Evolutionary conservation across 306 rosid species (phyloP), one percentile per base, ranked within the genome.

Genomic region (Prunus padus): DNA sequence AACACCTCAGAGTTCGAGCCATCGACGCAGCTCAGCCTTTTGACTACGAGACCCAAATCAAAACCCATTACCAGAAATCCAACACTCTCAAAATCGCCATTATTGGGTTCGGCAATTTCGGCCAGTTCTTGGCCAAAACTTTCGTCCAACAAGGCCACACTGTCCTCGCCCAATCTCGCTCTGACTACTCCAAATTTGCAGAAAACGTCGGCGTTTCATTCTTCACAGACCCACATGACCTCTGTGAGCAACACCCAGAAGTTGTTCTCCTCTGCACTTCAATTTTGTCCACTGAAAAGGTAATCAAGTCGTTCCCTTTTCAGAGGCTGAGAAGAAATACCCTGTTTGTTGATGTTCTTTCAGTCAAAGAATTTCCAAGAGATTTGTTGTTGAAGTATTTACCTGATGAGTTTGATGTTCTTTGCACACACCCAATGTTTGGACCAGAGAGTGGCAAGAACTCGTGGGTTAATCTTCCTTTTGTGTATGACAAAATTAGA

Each of bases 161-260:
- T 4, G 80, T 57, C 25, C 69, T 77, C 8, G 74, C 80, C 14
- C 60, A 77, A 11, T 77, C 80, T 46, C 74, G 75, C 15, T 77
- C 75, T 0, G 76, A 77, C 62, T 69, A 77, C 63, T 45, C 76
- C 70, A 22, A 31, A 3, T 18, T 16, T 1, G 75, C 75, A 11
- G 16, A 77, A 5, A 4, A 47, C 5, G 25, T 77, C 20, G 62
- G 70, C 50, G 81, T 69, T 45, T 28, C 69, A 25, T 77, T 68
- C 70, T 69, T 22, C 40, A 7, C 63, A 4, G 54, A 77, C 63
- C 70, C 69, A 1, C 18, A 69, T 20, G 81, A 77, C 26, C 70
- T 77, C 44, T 59, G 81, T 18, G 81, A 77, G 40, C 69, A 77
- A 31, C 81, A 77, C 75, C 76, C 81, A 19, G 70, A 77, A 20